Base-by-base conservation (phyloP, 768 basidiomycete genomes). In the Rhizopogon rudus region DNA sequence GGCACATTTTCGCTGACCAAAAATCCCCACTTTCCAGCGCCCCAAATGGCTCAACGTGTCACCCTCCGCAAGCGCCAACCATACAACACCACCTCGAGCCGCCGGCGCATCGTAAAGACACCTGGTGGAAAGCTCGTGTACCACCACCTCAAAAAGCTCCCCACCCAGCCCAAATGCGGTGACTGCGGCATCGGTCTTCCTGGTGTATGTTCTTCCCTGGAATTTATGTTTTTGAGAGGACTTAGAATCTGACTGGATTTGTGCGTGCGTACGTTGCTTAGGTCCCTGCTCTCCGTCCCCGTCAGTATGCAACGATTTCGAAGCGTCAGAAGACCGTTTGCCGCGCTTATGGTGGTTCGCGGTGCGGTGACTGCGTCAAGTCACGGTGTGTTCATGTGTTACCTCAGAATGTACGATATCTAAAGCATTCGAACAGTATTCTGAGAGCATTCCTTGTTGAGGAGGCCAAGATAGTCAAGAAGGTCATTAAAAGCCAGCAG, bases 401-500 rank as follows among this genome's bases (percentile, higher is more conserved):
- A 25, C n/a, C 10, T 53, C 31, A 14, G 28, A 12, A n/a, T 25
- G 33, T 28, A n/a, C 40, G n/a, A 6, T 54, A 31, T 57, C 14
- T 49, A 22, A 48, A 37, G 7, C 17, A 8, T 37, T n/a, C 43
- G 40, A 40, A 50, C 39, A 98, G 97, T 60, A 95, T 99, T 65
- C 88, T 98, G 64, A 91, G 97, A 57, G 94, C 97, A 60, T 99
- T 99, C 87, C 77, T 99, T 57, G 91, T 99, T 40, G 97, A 98
- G 81, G 97, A 99, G 80, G 97, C 97, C 44, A 98, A 98, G 81
- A 98, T 99, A 66, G 97, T 99, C 70, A 99, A 99, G 87, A 88
- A 84, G 77, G 96, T 98, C 64, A 94, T 98, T 82, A 97, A 97
- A 81, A 87, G 88, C 69, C 92, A 91, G 75, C 76, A 83, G 72